Conservation (phyloP, 2,329 filamentous ascomycete species). For the Emergomyces africanus region DNA sequence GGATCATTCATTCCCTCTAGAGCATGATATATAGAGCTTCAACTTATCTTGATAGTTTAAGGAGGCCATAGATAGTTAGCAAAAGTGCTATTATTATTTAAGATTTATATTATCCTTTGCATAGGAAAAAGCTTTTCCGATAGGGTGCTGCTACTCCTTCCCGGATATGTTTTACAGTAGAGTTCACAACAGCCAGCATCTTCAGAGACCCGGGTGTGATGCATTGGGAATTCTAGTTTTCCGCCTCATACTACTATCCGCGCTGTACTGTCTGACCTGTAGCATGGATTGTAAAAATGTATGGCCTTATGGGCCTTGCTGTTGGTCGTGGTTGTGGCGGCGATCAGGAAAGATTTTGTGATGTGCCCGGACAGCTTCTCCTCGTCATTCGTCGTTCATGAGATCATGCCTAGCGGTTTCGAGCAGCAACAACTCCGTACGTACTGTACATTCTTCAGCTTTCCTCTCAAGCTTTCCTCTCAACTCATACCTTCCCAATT, state of each 20-base stretch:
- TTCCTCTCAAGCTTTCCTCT: too few species aligned
- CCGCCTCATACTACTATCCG: background rate
- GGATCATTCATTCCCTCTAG: too few species aligned
- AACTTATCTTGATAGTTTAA: too few species aligned
- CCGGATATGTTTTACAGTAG: background rate
- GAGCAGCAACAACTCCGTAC: too few species aligned
- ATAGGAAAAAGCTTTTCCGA: too few species aligned
- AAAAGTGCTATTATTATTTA: too few species aligned
- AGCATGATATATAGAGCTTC: too few species aligned
- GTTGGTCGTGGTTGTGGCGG: too few species aligned
- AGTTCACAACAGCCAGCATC: too few species aligned
- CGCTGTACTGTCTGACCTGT: background rate
- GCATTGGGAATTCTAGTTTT: background rate
- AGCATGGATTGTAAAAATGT: background rate
- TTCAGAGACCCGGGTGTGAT: background rate
- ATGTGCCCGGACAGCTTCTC: background rate
- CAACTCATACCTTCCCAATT: background rate
- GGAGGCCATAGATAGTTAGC: too few species aligned
- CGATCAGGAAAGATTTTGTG: background rate
- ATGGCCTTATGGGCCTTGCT: too few species aligned
- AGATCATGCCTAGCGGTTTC: background rate
- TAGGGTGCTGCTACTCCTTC: background rate
- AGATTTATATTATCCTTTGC: too few species aligned
- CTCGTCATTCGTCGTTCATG: background rate
- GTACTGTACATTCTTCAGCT: background rate